Conservation (phyloP, 805 yeast species). For the Ogataea sp. region DNA sequence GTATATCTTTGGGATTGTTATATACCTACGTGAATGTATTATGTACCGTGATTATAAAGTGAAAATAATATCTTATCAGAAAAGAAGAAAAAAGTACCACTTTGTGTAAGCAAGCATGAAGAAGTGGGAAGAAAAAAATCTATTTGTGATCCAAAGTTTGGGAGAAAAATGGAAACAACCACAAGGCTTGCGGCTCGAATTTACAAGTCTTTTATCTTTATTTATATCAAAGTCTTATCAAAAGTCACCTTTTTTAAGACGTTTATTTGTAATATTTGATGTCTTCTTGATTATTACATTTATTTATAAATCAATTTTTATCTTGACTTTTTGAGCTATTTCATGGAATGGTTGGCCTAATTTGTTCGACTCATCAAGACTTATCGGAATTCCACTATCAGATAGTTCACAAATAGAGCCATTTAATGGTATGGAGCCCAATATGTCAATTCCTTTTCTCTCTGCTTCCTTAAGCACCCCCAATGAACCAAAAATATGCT, state of each 20-base stretch:
- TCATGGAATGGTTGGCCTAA: slow-evolving; percentile 36
- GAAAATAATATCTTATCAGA: too few relatives aligned
- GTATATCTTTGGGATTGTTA: too few relatives aligned
- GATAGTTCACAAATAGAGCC: slow-evolving; percentile 51
- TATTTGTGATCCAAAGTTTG: background rate
- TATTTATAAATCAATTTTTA: too few relatives aligned
- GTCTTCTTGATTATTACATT: too few relatives aligned
- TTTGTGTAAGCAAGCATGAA: too few relatives aligned
- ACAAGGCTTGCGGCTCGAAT: too few relatives aligned
- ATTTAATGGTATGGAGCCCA: slow-evolving; percentile 64
- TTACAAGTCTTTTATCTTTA: too few relatives aligned
- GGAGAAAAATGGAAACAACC: too few relatives aligned
- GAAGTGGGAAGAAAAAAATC: background rate
- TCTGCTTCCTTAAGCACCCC: slow-evolving; percentile 47
- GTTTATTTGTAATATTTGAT: background rate
- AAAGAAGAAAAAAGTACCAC: too few relatives aligned
- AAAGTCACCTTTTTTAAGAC: background rate
- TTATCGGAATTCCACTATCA: slow-evolving; percentile 61
- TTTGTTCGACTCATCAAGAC: slow-evolving; percentile 26
- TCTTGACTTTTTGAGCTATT: slow-evolving; percentile 36
- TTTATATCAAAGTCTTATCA: too few relatives aligned
- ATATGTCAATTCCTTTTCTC: slow-evolving; percentile 35
- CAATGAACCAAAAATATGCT: slow-evolving; percentile 54
- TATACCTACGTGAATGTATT: too few relatives aligned
- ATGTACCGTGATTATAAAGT: too few relatives aligned